Evolutionary conservation across 2,329 filamentous ascomycete genomes (phyloP), one percentile per base, ranked within the genome.

Genomic region (Pseudogymnoascus destructans): DNA sequence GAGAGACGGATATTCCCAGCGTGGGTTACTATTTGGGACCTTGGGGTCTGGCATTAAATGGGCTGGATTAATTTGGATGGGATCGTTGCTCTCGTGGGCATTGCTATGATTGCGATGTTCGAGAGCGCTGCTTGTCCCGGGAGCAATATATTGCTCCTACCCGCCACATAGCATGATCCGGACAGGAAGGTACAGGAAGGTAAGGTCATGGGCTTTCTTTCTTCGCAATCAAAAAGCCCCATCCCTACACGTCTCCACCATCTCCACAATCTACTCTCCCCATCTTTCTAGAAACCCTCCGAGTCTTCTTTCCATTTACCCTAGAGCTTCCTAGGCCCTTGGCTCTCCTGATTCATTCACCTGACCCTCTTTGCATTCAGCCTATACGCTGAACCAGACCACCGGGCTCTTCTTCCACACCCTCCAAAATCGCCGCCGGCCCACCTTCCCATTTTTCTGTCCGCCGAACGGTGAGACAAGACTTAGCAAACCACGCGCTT

Each of bases 151-250:
- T 46, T 46, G 19, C 40, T n/a, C 40, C 19, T 1, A n/a, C 9
- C 40, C 21, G 40, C 40, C 40, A 46, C 40, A 46, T 46, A 19
- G 40, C 40, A 46, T 25, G 40, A 19, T 25, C 19, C 13, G 17
- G 35, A 13, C 21, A 46, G 40, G 5, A 46, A n/a, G 21, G 40
- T n/a, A 11, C 11, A 46, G 40, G 9, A 46, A n/a, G 21, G 40
- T 46, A 46, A 46, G 40, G 40, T 46, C 40, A 46, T 46, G 40
- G 40, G 40, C 40, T 46, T 46, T 46, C 40, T 46, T 5, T 23
- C 11, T 46, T 42, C 8, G 19, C 11, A 25, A 46, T n/a, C 11
- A 25, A 21, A 46, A 46, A 30, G 27, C 19, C 21, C 19, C 38
- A 46, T 46, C 19, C 11, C 38, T 42, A 7, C 5, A 19, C 11